Base-by-base conservation (phyloP, 1,284 basidiomycete species). In the Coriolopsis trogii region DNA sequence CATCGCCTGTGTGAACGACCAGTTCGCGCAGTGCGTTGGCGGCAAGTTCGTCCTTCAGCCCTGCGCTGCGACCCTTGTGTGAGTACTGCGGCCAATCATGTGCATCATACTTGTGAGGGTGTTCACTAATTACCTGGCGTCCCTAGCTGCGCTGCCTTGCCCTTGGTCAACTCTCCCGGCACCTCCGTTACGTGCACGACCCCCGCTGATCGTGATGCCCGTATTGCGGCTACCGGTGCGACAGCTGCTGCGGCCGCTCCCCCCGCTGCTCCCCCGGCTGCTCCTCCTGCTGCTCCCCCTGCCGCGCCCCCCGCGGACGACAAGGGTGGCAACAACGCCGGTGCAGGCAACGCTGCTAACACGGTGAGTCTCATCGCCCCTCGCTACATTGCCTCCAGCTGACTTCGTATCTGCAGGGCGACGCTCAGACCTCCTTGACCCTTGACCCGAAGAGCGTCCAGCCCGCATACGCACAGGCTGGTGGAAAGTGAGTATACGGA, bases 151-250 rank as follows among this genome's bases (percentile, higher is more conserved):
- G 71, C 73, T 28, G 81, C 81, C 5, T 75, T 85, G 41, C 83
- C 84, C n/a, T 73, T 85, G 34, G 81, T 83, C 43, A 82, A 84
- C 68, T 70, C 63, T 25, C 58, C 71, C 4, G 84, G 83, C 24
- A 85, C 83, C 7, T 77, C 74, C 33, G 69, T 84, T 55, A 72
- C 81, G 25, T 87, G 84, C 66, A 75, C 75, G 33, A 80, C 79
- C 6, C 47, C 67, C 25, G 72, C 73, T 20, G 83, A 85, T 63
- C 79, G 78, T 8, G 56, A 63, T 8, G 65, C 78, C 6, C 74
- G 82, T 36, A 83, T 85, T 55, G 68, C 71, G 9, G 74, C 72
- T 4, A 78, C 80, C 30, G 81, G 81, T 43, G 81, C 76, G 3
- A 71, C 72, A 13, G 68, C 37, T 30, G 37, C 49, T 21, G 41